phyloP scores from a whole-genome alignment of 305 asterid genomes.

The Striga hermonthica region DNA sequence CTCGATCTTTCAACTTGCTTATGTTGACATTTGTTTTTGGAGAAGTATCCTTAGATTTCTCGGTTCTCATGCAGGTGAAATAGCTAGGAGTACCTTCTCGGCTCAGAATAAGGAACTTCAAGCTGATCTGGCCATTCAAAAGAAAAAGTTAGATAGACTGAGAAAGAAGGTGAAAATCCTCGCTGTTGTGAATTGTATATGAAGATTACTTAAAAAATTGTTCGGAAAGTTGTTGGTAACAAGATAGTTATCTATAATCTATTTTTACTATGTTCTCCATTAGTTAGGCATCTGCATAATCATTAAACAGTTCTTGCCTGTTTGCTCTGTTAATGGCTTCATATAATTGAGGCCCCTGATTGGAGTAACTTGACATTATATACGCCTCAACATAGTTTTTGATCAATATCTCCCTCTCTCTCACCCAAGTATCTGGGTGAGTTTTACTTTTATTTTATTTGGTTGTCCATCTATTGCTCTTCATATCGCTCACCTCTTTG shows the following conservation, averaged over 20 bases:
- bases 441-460: slow-evolving; percentile 2
- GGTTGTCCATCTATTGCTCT: slow-evolving; percentile 1
- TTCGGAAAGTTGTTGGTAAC: slow-evolving; percentile 1
- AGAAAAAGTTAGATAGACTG: slow-evolving; percentile 66
- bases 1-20: slow-evolving; percentile 22
- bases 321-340: neutral
- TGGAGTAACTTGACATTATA: slow-evolving; percentile 7
- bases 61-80: slow-evolving; percentile 48
- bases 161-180: slow-evolving; percentile 59
- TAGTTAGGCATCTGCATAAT: slow-evolving; percentile 18
- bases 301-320: neutral
- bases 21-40: slow-evolving; percentile 26
- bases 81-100: slow-evolving; percentile 42
- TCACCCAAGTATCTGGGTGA: neutral
- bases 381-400: slow-evolving; percentile 6
- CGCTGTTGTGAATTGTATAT: slow-evolving; percentile 4
- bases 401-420: neutral
- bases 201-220: no score
- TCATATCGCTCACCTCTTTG: neutral
- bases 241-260: slow-evolving; percentile 1
- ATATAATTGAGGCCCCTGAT: slow-evolving; percentile 13
- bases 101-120: slow-evolving; percentile 52
- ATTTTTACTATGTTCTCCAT: neutral
- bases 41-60: slow-evolving; percentile 24
- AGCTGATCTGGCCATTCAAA: slow-evolving; percentile 52